Conservation (phyloP, 345 rosid species). For the Draba incana region DNA sequence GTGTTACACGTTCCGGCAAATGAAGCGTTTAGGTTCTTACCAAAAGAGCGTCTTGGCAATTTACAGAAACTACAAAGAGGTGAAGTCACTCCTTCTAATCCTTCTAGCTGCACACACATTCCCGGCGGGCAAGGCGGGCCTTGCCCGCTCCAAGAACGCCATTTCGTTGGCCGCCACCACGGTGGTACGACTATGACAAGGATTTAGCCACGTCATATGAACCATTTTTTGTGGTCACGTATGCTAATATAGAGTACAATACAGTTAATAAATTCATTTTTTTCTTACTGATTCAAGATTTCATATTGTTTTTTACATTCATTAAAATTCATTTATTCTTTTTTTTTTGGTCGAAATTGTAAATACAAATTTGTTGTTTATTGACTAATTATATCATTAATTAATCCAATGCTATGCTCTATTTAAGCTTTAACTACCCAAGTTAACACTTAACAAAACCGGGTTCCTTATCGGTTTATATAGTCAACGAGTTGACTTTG, state of each 20-base stretch:
- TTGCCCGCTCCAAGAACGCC: constrained; percentile 52
- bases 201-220: constrained; percentile 40
- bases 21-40: constrained; percentile 31
- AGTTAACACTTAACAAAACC: too few species aligned
- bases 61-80: constrained; percentile 58
- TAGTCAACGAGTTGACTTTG: too few species aligned
- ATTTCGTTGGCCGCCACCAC: constrained; percentile 40
- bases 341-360: not conserved
- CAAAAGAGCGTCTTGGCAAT: constrained; percentile 26
- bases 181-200: constrained; percentile 16
- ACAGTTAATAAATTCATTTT: not conserved
- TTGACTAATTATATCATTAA: not conserved
- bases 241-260: not conserved
- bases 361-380: not conserved
- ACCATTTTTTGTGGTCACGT: constrained; percentile 40
- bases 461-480: too few species aligned
- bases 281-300: not conserved
- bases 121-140: constrained; percentile 49
- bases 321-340: not conserved
- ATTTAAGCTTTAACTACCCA: too few species aligned
- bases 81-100: constrained; percentile 43
- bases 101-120: constrained; percentile 66
- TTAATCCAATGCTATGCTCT: too few species aligned
- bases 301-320: not conserved
- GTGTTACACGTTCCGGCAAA: constrained; percentile 14